Evolutionary conservation across 2,329 filamentous ascomycete genomes (phyloP).

Genomic region (Aurifilum marmelostoma): DNA sequence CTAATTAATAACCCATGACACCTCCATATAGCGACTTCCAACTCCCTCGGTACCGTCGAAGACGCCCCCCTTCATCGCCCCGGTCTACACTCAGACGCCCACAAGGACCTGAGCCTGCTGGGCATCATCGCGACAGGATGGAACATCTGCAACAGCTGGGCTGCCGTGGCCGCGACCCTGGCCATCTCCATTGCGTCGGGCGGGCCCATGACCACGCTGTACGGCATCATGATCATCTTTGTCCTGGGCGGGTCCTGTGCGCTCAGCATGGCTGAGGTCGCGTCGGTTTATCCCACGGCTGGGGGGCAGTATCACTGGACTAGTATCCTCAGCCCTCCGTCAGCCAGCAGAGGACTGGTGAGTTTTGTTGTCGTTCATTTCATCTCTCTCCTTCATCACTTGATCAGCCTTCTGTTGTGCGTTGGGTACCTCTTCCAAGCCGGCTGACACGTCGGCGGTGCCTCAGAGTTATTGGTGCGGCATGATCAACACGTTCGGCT

Average conservation of each 20-base stretch:
- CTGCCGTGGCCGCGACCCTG: slow-evolving; percentile 32
- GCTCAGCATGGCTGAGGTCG: slow-evolving; percentile 42
- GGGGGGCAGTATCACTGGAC: slow-evolving; percentile 46
- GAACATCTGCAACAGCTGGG: slow-evolving; percentile 36
- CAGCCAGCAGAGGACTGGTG: slow-evolving; percentile 18
- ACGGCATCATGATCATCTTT: slow-evolving; percentile 37
- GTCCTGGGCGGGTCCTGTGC: slow-evolving; percentile 35
- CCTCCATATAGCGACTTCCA: slow-evolving; percentile 11
- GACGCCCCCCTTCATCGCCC: slow-evolving; percentile 11
- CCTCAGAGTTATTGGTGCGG: slow-evolving; percentile 30
- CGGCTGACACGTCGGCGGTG: too few species aligned
- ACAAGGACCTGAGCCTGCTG: slow-evolving; percentile 25
- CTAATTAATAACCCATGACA: neutral
- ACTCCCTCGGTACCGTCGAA: slow-evolving; percentile 20
- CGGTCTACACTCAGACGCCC: slow-evolving; percentile 16
- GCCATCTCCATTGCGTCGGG: slow-evolving; percentile 31
- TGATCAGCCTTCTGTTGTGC: too few species aligned
- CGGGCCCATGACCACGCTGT: slow-evolving; percentile 32
- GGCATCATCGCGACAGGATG: slow-evolving; percentile 27
- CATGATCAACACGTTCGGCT: slow-evolving; percentile 23
- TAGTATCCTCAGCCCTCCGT: slow-evolving; percentile 35
- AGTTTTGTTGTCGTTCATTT: neutral
- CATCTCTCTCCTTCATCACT: too few species aligned
- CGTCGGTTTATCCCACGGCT: slow-evolving; percentile 42
- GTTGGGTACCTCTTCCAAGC: too few species aligned